Evolutionary conservation across 371 early-diverging fungal species (phyloP), one percentile per base, ranked within the genome.

Genomic region (Furculomyces boomerangus): DNA sequence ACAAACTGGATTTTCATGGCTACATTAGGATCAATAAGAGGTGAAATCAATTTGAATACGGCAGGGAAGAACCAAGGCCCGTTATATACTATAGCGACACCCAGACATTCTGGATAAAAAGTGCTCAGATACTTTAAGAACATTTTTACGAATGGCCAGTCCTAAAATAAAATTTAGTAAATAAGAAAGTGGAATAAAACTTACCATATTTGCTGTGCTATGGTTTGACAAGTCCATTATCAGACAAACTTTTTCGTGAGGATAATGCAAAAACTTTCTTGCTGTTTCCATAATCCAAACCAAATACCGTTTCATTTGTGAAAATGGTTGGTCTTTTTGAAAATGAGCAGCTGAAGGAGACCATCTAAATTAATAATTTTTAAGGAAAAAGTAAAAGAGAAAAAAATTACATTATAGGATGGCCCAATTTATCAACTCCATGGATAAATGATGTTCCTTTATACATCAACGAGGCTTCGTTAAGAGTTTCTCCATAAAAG

Each of bases 51-150:
- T 57, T 73, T 79, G 83, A 83, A 90, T 18, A 84, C 77, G 62
- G 88, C 84, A 55, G 80, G 76, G 69, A 90, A 91, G 51, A 87
- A 75, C 77, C 87, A 83, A 14, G 93, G 90, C 0, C 89, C 90
- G 55, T 81, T 81, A 57, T 90, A 82, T 39, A 92, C 77, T 20
- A 84, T 63, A 31, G 78, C 74, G 1, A 67, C 60, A n/a, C 86
- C 90, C 16, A 93, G 74, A 10, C 80, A 79, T 57, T 93, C 93
- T 22, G 93, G 93, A 60, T 93, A 93, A 63, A 86, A 87, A 1
- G 79, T 74, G 68, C 93, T 83, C 48, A 91, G 78, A 59, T 80
- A 81, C 45, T 68, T 71, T 55, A 90, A 70, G 51, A 91, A 71
- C 60, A 88, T 88, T 65, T 85, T 84, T 53, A 86, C 80, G 51